phyloP scores from a whole-genome alignment of 2,329 filamentous ascomycete genomes.

The Ophiostoma angusticollis region DNA sequence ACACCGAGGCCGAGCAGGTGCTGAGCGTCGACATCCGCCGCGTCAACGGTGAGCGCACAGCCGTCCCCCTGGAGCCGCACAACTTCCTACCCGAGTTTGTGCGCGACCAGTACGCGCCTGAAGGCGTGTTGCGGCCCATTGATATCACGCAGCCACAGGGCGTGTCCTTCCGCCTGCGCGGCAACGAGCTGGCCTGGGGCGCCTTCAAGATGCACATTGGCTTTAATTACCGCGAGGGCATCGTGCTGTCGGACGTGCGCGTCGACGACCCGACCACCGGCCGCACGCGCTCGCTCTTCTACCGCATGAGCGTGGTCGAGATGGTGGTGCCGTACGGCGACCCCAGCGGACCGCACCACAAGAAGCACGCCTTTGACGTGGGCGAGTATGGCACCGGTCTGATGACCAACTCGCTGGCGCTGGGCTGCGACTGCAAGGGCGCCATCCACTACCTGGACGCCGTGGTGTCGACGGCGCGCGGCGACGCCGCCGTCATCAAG shows the following conservation, averaged over 20 bases:
- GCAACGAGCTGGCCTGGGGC: constrained; percentile 71
- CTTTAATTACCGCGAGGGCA: constrained; percentile 88
- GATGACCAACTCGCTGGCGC: constrained; percentile 64
- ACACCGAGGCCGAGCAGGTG: constrained; percentile 64
- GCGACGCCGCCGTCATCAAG: constrained; percentile 69
- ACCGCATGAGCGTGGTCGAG: constrained; percentile 76
- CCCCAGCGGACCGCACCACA: constrained; percentile 65
- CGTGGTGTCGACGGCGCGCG: constrained; percentile 65
- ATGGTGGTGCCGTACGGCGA: constrained; percentile 92
- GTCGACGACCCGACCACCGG: constrained; percentile 64
- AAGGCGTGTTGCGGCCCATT: constrained; percentile 59
- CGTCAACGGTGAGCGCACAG: constrained; percentile 61
- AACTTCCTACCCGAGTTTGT: constrained; percentile 59
- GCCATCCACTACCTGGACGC: constrained; percentile 87
- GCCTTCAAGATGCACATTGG: constrained; percentile 89
- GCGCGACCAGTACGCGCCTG: constrained; percentile 61
- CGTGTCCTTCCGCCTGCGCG: constrained; percentile 59
- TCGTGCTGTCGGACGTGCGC: constrained; percentile 80
- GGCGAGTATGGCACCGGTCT: constrained; percentile 65
- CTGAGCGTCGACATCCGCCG: constrained; percentile 74
- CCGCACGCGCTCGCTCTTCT: constrained; percentile 66
- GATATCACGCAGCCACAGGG: constrained; percentile 66
- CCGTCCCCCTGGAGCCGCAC: constrained; percentile 64
- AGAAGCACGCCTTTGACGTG: constrained; percentile 71
- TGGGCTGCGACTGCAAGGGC: constrained; percentile 80